Percentiles rank a stretch among this genome's conserved stretches.
Evolutionary conservation across 2,329 filamentous ascomycete genomes (phyloP).

Genomic region (Trematosphaeria pertusa): DNA sequence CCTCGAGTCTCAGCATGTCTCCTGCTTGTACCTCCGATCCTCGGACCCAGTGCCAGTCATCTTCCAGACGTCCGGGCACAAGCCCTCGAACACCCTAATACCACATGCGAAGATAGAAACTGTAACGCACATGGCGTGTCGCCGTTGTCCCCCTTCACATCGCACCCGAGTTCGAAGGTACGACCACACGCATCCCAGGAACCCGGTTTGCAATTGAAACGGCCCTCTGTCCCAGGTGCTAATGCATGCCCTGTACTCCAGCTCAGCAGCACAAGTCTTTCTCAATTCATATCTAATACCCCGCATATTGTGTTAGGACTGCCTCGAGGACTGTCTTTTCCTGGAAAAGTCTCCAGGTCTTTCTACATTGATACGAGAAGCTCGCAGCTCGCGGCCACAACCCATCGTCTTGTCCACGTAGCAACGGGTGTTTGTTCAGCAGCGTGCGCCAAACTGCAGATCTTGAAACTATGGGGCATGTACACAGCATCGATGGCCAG

Average conservation of each 20-base stretch:
- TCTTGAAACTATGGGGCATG: constrained; percentile 27
- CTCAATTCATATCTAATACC: constrained; percentile 16
- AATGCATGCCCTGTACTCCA: constrained; percentile 34
- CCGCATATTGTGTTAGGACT: constrained; percentile 16
- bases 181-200: constrained; percentile 38
- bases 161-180: constrained; percentile 30
- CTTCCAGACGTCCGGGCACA: not conserved
- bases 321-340: constrained; percentile 7
- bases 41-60: constrained; percentile 5
- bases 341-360: constrained; percentile 11
- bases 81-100: constrained; percentile 6
- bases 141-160: constrained; percentile 18
- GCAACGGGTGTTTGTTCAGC: constrained; percentile 6
- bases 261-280: constrained; percentile 16
- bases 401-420: not conserved
- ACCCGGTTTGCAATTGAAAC: constrained; percentile 41
- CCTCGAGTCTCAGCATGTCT: constrained; percentile 9
- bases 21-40: constrained; percentile 8
- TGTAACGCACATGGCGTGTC: constrained; percentile 36
- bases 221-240: constrained; percentile 41
- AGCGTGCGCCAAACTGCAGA: constrained; percentile 24
- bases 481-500: constrained; percentile 27
- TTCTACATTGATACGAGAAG: not conserved
- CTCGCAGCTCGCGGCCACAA: not conserved
- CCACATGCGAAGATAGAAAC: constrained; percentile 20